phyloP scores from a whole-genome alignment of 2,329 filamentous ascomycete species.

The Gliomastix tumulicola region DNA sequence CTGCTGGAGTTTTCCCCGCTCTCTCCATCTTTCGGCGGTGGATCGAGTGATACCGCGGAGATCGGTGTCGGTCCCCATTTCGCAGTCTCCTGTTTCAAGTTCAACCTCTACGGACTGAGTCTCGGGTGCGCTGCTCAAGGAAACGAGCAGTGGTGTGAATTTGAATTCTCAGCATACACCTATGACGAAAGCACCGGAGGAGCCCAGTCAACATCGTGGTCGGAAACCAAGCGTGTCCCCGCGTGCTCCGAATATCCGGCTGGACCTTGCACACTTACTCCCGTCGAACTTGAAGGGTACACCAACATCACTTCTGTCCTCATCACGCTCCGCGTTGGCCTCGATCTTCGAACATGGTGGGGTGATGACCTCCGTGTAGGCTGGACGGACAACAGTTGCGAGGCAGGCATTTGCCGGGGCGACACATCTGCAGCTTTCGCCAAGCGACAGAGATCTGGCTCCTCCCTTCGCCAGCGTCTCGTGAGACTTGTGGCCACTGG shows the following conservation, averaged over 20 bases:
- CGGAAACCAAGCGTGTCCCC: constrained; percentile 28
- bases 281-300: constrained; percentile 27
- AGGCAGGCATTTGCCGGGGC: constrained; percentile 26
- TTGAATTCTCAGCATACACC: constrained; percentile 32
- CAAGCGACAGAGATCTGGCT: constrained; percentile 22
- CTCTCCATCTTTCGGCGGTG: constrained; percentile 14
- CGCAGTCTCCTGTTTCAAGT: constrained; percentile 27
- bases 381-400: constrained; percentile 33
- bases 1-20: constrained; percentile 31
- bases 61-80: constrained; percentile 30
- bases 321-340: constrained; percentile 26
- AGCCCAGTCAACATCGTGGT: constrained; percentile 30
- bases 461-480: constrained; percentile 20
- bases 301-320: constrained; percentile 29
- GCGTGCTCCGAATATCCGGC: constrained; percentile 25
- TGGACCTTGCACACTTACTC: constrained; percentile 23
- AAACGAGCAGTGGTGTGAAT: constrained; percentile 29
- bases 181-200: constrained; percentile 20
- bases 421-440: constrained; percentile 11
- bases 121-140: constrained; percentile 28
- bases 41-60: constrained; percentile 26
- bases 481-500: constrained; percentile 14
- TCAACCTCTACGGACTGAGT: constrained; percentile 29
- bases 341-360: constrained; percentile 31
- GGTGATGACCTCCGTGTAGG: constrained; percentile 30